Base-by-base conservation (phyloP, 2,329 filamentous ascomycete species). In the Cadophora luteo-olivacea region DNA sequence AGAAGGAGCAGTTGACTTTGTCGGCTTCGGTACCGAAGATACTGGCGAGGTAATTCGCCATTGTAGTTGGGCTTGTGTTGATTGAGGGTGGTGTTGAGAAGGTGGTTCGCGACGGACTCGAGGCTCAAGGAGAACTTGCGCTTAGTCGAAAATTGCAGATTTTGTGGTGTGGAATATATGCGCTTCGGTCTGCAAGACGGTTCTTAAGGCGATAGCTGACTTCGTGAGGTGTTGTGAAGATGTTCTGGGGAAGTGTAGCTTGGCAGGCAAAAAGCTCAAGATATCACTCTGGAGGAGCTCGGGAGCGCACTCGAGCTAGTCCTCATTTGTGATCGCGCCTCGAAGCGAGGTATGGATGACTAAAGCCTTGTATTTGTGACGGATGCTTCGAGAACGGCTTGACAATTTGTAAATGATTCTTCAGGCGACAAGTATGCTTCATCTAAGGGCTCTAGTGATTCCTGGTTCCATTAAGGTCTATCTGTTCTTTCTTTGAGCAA, bases 11-110 rank as follows among this genome's bases (percentile, higher is more conserved):
- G 88, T 98, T 97, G 85, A 97, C 94, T 77, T 95, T 99, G 90
- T 99, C 96, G 82, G 98, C 96, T 87, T 99, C 96, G 36, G 96
- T 99, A 78, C 96, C 96, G 86, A 99, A 99, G 84, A 99, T 99
- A 80, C 94, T 97, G 78, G 96, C 96, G 81, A 99, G 92, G 81
- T 97, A 98, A 86, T 97, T 97, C 79, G 94, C 94, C 94, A 97
- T 97, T 73, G 61, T 62, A 36, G 11, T 38, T 19, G 22, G 4
- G 54, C 41, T 49, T 61, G 62, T 64, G 33, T 36, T 33, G 52
- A 45, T 24, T 36, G 61, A 54, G 29, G 55, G 19, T 33, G 33
- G 36, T 58, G 52, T 33, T 19, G 52, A 19, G 16, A n/a, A 14
- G 52, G 29, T 38, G 33, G 33, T 58, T 60, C 45, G 57, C 33